These are phyloP conservation scores for Talaromyces adpressus DNA, from an alignment of 495 filamentous ascomycete genomes.

Conservation along the genomic window DNA sequence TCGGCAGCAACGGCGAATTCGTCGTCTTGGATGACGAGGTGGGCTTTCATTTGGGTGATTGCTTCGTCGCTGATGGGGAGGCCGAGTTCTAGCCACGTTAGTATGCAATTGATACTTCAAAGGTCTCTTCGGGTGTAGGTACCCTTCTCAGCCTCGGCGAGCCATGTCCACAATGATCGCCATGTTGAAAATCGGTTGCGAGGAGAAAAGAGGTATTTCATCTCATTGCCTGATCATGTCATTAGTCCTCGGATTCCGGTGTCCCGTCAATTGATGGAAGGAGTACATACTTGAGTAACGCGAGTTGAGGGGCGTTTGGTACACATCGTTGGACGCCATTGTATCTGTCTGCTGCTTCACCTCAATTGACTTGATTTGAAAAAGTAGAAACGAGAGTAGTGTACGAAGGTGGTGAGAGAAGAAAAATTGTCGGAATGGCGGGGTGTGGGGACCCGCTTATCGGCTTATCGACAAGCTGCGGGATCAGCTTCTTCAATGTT, in stretches of 20 bases:
- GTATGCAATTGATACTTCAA: conserved; percentile 16
- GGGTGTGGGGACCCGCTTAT: conserved; percentile 28
- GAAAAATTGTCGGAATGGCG: conserved; percentile 13
- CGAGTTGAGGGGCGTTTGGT: conserved; percentile 66
- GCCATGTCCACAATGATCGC: conserved; percentile 75
- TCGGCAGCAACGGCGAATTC: conserved; percentile 70
- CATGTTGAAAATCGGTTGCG: conserved; percentile 67
- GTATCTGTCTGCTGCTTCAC: conserved; percentile 11
- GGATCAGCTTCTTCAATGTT: no score
- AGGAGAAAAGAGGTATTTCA: conserved; percentile 59
- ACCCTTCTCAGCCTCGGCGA: conserved; percentile 77
- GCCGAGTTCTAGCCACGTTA: conserved; percentile 39
- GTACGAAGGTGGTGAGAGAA: background rate
- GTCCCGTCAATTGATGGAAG: background rate
- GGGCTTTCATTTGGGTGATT: conserved; percentile 64
- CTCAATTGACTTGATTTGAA: background rate
- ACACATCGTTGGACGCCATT: conserved; percentile 59
- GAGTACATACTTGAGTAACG: conserved; percentile 59
- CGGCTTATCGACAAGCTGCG: conserved; percentile 10
- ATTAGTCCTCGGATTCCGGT: background rate
- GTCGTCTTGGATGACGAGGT: conserved; percentile 66
- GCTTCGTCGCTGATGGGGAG: conserved; percentile 44
- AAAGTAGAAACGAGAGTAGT: no score
- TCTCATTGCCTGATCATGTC: conserved; percentile 31
- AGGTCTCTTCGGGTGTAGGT: no score